phyloP scores from a whole-genome alignment of 2,329 filamentous ascomycete species.

The Diaporthe ampelina region DNA sequence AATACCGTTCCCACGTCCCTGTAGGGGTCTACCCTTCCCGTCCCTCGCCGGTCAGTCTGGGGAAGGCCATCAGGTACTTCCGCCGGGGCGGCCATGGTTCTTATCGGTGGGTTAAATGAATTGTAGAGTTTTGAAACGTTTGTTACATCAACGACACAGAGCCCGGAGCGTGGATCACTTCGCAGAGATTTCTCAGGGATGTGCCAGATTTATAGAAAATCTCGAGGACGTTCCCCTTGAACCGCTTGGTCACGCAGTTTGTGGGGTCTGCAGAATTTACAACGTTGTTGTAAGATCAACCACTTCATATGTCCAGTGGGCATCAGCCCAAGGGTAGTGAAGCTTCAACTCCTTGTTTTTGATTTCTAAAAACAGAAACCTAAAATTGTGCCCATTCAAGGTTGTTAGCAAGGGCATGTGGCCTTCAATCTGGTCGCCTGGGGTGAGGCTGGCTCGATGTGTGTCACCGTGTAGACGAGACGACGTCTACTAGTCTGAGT shows the following conservation, averaged over 20 bases:
- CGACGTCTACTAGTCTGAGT: too few relatives aligned
- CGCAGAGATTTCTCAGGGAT: not conserved
- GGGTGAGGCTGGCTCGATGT: not conserved
- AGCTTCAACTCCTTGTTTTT: not conserved
- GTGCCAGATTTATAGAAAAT: not conserved
- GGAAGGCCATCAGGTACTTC: not conserved
- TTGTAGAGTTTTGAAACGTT: too few relatives aligned
- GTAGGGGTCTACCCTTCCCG: too few relatives aligned
- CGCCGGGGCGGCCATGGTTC: too few relatives aligned
- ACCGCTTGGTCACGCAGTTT: not conserved
- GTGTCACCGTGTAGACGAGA: not conserved
- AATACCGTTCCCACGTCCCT: too few relatives aligned
- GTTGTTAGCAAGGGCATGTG: too few relatives aligned
- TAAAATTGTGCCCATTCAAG: not conserved
- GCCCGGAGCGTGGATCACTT: too few relatives aligned
- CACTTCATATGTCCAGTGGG: not conserved
- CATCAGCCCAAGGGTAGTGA: not conserved
- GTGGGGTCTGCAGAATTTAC: not conserved
- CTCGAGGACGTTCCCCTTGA: not conserved
- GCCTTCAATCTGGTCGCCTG: not conserved
- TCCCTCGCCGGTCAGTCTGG: not conserved
- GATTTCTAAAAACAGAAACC: not conserved
- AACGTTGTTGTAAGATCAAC: not conserved
- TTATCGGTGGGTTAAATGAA: too few relatives aligned
- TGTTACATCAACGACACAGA: too few relatives aligned